Evolutionary conservation across 2,329 filamentous ascomycete genomes (phyloP).

Genomic region (Neofusicoccum cordaticola): DNA sequence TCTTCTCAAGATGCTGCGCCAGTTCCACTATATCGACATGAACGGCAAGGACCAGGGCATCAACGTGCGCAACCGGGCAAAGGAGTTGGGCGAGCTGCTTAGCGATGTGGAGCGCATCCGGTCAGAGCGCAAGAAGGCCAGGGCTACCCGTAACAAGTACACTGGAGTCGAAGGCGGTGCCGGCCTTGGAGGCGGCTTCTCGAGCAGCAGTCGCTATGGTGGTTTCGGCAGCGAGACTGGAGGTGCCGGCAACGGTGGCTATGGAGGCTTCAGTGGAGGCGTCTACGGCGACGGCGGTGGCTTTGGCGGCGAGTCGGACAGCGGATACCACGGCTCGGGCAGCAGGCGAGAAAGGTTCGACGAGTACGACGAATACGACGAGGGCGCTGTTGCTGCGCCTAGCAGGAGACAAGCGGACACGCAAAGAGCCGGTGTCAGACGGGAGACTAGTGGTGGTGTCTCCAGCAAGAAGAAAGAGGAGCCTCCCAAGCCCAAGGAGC

Average conservation of each 20-base stretch:
- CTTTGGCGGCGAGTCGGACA: constrained; percentile 70
- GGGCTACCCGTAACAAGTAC: constrained; percentile 89
- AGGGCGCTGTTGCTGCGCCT: constrained; percentile 59
- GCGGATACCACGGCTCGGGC: constrained; percentile 60
- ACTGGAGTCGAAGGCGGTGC: constrained; percentile 85
- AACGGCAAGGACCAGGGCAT: constrained; percentile 98
- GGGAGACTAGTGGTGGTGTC: constrained; percentile 31
- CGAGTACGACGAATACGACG: constrained; percentile 95
- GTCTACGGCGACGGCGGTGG: constrained; percentile 97
- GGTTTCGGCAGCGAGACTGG: constrained; percentile 79
- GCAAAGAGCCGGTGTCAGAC: constrained; percentile 34
- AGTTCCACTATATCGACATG: constrained; percentile 93
- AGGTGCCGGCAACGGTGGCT: constrained; percentile 43
- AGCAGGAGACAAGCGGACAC: constrained; percentile 51
- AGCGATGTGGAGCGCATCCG: constrained; percentile 85
- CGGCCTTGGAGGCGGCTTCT: constrained; percentile 54
- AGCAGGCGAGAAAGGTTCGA: constrained; percentile 76
- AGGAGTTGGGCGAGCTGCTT: constrained; percentile 91
- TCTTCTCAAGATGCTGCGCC: constrained; percentile 94
- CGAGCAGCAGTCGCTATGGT: constrained; percentile 67
- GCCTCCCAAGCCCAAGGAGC: constrained; percentile 75
- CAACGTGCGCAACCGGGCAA: constrained; percentile 94
- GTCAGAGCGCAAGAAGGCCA: constrained; percentile 77
- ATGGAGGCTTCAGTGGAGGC: constrained; percentile 66
- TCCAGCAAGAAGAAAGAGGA: constrained; percentile 60